Base-by-base conservation (phyloP, 2,329 filamentous ascomycete genomes). In the Beauveria sp. region DNA sequence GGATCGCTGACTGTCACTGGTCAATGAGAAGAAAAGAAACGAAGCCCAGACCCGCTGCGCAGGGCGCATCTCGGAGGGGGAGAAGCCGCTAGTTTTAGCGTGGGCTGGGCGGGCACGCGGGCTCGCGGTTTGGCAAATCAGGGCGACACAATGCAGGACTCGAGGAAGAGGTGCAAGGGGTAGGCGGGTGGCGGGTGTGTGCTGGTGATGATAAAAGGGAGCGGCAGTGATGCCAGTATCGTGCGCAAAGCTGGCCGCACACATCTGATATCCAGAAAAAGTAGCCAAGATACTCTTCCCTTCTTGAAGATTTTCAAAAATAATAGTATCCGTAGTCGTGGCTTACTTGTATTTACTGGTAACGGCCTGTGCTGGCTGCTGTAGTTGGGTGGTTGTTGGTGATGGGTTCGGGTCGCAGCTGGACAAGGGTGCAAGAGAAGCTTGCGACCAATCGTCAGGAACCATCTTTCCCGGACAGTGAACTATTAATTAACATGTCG, bases 21-120 rank as follows among this genome's bases (percentile, higher is more conserved):
- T 34, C 30, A 22, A 44, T 18, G 43, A 3, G 26, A 12, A 16
- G 6, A 22, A 43, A 50, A 34, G 30, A 30, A 51, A 43, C n/a
- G 12, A 41, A 52, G 22, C 22, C 43, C 8, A 50, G 55, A 48
- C 55, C 55, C 30, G 44, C 44, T 16, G 37, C 37, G 16, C 56
- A 51, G 47, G 56, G 37, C 56, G 37, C 56, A 59, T 59, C 56
- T 59, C 37, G 37, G 34, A 59, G 56, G 46, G 54, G 26, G 34
- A 16, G n/a, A 28, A 40, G 22, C 55, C 56, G 47, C 56, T 59
- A 52, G 18, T 52, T 55, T 51, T 59, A 52, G 56, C 47, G 24
- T 59, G 47, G 20, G 22, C n/a, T 40, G 24, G 43, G 41, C 34
- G 12, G 34, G 12, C 5, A 34, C 22, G n/a, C 20, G 10, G 14